These are phyloP conservation scores for Vaccinium darrowii DNA, from an alignment of 148 eudicot genomes.

Conservation along the genomic window DNA sequence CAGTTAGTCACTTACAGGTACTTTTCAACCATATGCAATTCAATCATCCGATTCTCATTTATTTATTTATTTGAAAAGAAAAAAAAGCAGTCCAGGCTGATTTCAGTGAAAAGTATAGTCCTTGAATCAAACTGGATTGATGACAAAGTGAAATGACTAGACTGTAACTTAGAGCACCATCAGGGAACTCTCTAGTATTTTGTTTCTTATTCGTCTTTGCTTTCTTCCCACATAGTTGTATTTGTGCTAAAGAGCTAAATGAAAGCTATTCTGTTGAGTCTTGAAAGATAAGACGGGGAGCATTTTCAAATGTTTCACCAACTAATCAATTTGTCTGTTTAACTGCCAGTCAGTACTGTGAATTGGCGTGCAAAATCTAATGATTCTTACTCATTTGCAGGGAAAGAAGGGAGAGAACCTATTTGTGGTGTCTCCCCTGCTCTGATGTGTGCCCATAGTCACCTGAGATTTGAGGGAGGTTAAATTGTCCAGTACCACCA, in stretches of 20 bases:
- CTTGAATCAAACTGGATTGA: neutral
- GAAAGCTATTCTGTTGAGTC: neutral
- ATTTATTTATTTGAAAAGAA: neutral
- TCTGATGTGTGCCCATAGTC: neutral
- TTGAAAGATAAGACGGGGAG: neutral
- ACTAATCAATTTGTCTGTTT: neutral
- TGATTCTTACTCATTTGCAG: neutral
- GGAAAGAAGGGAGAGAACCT: neutral
- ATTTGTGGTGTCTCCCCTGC: neutral
- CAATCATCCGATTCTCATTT: neutral
- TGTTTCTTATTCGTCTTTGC: neutral
- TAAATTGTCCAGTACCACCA: neutral
- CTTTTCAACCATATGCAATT: constrained; percentile 10
- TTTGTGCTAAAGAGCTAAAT: neutral
- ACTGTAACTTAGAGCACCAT: neutral
- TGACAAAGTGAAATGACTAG: neutral
- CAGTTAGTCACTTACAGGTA: constrained; percentile 14
- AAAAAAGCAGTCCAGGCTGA: neutral
- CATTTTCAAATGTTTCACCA: neutral
- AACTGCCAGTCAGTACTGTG: neutral
- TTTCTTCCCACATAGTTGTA: neutral
- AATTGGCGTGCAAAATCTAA: neutral
- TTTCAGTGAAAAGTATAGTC: neutral
- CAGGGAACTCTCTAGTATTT: neutral
- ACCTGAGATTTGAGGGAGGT: neutral